Conservation (phyloP, 305 asterid species). For the Petunia hybrid region DNA sequence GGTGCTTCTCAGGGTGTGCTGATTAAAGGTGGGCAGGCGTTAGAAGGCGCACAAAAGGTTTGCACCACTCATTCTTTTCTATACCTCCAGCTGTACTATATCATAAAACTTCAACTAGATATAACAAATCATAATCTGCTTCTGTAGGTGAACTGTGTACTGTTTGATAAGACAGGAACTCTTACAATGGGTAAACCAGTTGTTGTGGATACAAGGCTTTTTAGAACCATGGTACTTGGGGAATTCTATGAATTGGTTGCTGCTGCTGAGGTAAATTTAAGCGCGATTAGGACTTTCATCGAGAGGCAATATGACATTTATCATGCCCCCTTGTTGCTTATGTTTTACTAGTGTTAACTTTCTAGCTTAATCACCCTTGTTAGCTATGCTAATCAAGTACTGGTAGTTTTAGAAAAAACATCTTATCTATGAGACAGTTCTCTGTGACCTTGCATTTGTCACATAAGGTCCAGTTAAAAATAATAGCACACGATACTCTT, state of each 20-base stretch:
- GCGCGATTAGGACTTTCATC: not conserved
- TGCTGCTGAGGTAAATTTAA: slow-evolving; percentile 71
- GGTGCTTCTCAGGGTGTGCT: slow-evolving; percentile 93
- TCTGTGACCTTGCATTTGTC: slow-evolving; percentile 9
- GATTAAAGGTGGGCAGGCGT: slow-evolving; percentile 84
- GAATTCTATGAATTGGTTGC: slow-evolving; percentile 75
- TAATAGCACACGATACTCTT: not conserved
- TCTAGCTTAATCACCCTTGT: not conserved
- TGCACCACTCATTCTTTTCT: not conserved
- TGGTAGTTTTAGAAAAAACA: not conserved
- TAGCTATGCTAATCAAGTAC: not conserved
- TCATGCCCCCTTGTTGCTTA: not conserved
- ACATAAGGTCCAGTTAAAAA: not conserved
- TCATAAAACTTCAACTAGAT: not conserved
- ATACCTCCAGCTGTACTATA: not conserved
- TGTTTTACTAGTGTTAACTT: not conserved
- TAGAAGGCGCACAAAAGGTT: slow-evolving; percentile 87
- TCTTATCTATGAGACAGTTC: not conserved
- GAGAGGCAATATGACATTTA: not conserved
- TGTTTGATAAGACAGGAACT: slow-evolving; percentile 92
- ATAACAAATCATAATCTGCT: slow-evolving; percentile 15
- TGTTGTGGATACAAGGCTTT: slow-evolving; percentile 68
- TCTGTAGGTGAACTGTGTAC: slow-evolving; percentile 69
- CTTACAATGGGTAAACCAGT: slow-evolving; percentile 87
- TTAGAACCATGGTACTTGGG: slow-evolving; percentile 59